Evolutionary conservation across 2,329 filamentous ascomycete genomes (phyloP).

Genomic region (Pyrenochaeta sp.): DNA sequence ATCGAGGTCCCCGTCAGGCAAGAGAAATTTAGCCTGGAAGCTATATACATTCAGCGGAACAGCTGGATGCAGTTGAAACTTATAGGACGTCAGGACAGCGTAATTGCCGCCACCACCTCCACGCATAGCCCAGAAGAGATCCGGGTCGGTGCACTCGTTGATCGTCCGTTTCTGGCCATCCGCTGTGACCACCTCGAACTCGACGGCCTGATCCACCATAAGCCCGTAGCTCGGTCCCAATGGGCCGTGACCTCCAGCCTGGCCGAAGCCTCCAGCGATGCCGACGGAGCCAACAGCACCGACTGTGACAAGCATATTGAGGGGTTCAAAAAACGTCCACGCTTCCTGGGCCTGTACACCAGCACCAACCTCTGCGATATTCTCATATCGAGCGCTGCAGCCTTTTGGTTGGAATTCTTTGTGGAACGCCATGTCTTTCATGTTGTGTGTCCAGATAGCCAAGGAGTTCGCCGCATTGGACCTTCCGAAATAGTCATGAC

Average conservation of each 20-base stretch:
- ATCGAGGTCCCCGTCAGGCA: slow-evolving; percentile 27
- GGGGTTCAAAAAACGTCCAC: slow-evolving; percentile 44
- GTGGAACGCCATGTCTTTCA: slow-evolving; percentile 41
- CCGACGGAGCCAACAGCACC: slow-evolving; percentile 56
- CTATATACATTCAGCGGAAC: slow-evolving; percentile 46
- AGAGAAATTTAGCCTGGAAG: slow-evolving; percentile 41
- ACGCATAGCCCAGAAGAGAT: slow-evolving; percentile 49
- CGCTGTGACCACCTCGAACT: slow-evolving; percentile 46
- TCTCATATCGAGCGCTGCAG: slow-evolving; percentile 34
- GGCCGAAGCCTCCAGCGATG: slow-evolving; percentile 52
- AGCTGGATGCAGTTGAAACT: slow-evolving; percentile 44
- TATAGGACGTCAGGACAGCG: slow-evolving; percentile 46
- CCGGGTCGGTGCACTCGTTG: slow-evolving; percentile 43
- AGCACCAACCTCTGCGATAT: slow-evolving; percentile 44
- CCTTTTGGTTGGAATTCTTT: slow-evolving; percentile 33
- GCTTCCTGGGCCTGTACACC: slow-evolving; percentile 46
- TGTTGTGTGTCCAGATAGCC: slow-evolving; percentile 45
- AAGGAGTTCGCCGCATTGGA: slow-evolving; percentile 44
- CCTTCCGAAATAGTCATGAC: slow-evolving; percentile 47
- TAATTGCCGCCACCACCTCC: slow-evolving; percentile 48
- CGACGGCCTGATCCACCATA: slow-evolving; percentile 47
- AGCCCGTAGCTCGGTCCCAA: slow-evolving; percentile 56
- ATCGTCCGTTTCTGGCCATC: slow-evolving; percentile 40
- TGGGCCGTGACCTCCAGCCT: slow-evolving; percentile 64
- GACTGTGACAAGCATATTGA: slow-evolving; percentile 45